Conservation (phyloP, 2,329 filamentous ascomycete species). For the Geosmithia flava region DNA sequence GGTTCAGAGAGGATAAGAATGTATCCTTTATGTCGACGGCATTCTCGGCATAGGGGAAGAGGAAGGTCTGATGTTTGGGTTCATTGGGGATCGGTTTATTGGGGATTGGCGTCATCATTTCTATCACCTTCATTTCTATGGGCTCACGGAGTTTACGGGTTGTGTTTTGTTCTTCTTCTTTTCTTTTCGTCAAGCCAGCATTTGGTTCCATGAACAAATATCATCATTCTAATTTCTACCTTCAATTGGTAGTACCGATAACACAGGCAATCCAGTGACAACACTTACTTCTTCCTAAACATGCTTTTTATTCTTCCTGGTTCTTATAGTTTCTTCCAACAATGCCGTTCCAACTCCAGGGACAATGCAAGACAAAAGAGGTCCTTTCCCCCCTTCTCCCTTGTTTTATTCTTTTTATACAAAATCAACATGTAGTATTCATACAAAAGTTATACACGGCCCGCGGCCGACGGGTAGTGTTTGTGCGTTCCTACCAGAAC, state of each 20-base stretch:
- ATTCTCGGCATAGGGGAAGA: constrained; percentile 10
- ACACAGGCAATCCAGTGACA: no score
- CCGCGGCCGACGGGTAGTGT: background rate
- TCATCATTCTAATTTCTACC: no score
- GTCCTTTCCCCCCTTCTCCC: background rate
- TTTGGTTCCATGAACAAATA: no score
- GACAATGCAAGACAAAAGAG: background rate
- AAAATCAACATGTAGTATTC: background rate
- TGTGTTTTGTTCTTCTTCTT: no score
- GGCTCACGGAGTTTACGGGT: no score
- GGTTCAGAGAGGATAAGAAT: constrained; percentile 20
- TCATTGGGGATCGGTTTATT: no score
- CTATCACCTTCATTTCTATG: no score
- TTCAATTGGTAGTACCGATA: no score
- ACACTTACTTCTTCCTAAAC: background rate
- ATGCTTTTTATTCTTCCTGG: background rate
- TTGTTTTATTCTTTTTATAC: background rate
- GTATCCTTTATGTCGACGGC: constrained; percentile 3
- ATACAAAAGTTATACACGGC: background rate
- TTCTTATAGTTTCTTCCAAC: background rate
- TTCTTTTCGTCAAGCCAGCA: no score
- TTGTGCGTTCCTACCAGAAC: constrained; percentile 31
- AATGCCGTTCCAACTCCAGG: background rate
- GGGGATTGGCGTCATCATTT: no score
- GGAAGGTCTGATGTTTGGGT: background rate